These are phyloP conservation scores for Amylostereum areolatum DNA, from an alignment of 1,284 basidiomycete genomes.

Conservation along the genomic window DNA sequence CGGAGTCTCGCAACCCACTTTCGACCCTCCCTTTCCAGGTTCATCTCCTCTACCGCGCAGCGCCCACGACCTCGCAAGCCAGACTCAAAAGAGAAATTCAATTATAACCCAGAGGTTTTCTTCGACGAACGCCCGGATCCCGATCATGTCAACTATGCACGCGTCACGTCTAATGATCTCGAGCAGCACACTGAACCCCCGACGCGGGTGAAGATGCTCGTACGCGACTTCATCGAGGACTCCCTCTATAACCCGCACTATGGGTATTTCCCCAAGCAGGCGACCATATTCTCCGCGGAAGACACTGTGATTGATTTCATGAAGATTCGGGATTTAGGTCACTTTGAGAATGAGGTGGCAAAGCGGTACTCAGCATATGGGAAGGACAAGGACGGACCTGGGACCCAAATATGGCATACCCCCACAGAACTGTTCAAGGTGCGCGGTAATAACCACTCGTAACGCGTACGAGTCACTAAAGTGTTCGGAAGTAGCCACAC, in stretches of 20 bases:
- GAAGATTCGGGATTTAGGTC: slow-evolving; percentile 57
- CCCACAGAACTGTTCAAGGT: slow-evolving; percentile 98
- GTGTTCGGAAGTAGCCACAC: slow-evolving; percentile 62
- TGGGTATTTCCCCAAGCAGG: slow-evolving; percentile 94
- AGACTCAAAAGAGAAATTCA: slow-evolving; percentile 48
- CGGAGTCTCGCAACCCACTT: slow-evolving; percentile 2
- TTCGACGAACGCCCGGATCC: slow-evolving; percentile 43
- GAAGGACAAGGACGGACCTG: slow-evolving; percentile 62
- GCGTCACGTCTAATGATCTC: slow-evolving; percentile 74
- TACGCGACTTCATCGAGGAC: slow-evolving; percentile 96
- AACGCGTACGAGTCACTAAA: slow-evolving; percentile 5
- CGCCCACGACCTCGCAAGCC: too few relatives aligned
- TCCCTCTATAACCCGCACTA: slow-evolving; percentile 96
- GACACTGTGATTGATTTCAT: slow-evolving; percentile 70
- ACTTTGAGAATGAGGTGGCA: slow-evolving; percentile 82
- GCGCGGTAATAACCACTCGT: slow-evolving; percentile 17
- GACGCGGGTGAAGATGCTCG: slow-evolving; percentile 85
- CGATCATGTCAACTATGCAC: slow-evolving; percentile 49
- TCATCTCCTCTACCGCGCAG: slow-evolving; percentile 2
- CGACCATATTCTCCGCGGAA: slow-evolving; percentile 76
- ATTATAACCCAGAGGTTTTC: slow-evolving; percentile 56
- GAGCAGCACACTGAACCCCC: slow-evolving; percentile 62
- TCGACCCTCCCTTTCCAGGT: neutral
- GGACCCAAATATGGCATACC: slow-evolving; percentile 97
- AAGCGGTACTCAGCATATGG: slow-evolving; percentile 70